phyloP scores from a whole-genome alignment of 1,284 basidiomycete species.

The Melampsora larici-populina region DNA sequence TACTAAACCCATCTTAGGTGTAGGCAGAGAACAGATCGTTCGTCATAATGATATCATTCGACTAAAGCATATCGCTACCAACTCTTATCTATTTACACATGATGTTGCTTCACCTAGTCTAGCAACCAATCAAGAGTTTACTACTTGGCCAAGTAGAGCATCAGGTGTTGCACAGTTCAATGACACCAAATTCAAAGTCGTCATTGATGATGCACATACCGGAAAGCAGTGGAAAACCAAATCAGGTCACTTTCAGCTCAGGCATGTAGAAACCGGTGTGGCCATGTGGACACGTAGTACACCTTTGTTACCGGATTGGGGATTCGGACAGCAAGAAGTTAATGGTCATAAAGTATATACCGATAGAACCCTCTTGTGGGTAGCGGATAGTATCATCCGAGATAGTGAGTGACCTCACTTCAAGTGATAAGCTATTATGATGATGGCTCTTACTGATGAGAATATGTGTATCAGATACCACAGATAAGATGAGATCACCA shows the following conservation, averaged over 20 bases:
- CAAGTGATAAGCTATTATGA: no score
- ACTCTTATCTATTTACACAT: constrained; percentile 81
- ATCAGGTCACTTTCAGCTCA: constrained; percentile 79
- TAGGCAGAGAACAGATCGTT: constrained; percentile 80
- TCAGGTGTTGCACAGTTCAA: constrained; percentile 58
- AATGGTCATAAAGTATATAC: constrained; percentile 92
- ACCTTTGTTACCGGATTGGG: constrained; percentile 84
- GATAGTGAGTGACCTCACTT: constrained; percentile 54
- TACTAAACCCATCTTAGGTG: constrained; percentile 82
- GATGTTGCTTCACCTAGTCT: constrained; percentile 96
- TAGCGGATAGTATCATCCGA: constrained; percentile 73
- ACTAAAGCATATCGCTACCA: constrained; percentile 79
- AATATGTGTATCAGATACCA: constrained; percentile 17
- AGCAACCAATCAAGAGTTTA: constrained; percentile 98
- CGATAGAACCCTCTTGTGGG: constrained; percentile 83
- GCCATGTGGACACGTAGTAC: constrained; percentile 86
- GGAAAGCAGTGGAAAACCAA: constrained; percentile 85
- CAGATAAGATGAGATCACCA: constrained; percentile 30
- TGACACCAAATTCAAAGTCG: constrained; percentile 78
- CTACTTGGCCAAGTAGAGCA: constrained; percentile 65
- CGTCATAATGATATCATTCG: constrained; percentile 84
- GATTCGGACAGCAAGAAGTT: constrained; percentile 91
- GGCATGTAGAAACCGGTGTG: constrained; percentile 85
- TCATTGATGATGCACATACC: constrained; percentile 68
- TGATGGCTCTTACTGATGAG: neutral